Base-by-base conservation (phyloP, 495 filamentous ascomycete genomes). In the Penicillium flavigenum region DNA sequence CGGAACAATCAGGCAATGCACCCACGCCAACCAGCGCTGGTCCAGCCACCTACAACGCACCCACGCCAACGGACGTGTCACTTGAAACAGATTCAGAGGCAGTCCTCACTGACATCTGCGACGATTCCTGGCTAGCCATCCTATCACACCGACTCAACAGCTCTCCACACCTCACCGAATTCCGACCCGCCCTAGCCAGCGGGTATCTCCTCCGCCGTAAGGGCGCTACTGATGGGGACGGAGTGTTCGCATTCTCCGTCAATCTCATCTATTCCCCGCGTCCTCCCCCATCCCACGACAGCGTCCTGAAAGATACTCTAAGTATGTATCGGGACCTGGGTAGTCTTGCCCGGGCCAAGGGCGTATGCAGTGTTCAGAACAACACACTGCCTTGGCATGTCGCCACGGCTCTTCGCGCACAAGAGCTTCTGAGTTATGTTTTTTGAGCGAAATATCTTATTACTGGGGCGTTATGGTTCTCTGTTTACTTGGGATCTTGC, bases 301-400 rank as follows among this genome's bases (percentile, higher is more conserved):
- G 70, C 17, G 64, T 90, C 20, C 67, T 96, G 27, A 81, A 79
- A 62, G 91, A 96, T 58, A 82, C 88, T 53, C 68, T 96, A 57
- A 73, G 70, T n/a, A 84, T 86, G 74, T 96, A 91, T 71, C 74
- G 89, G 41, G 86, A 83, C n/a, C 68, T 98, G 55, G 86, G 83
- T 0, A 83, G 86, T 27, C 75, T 97, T 65, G 89, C 88, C 26
- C 80, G 86, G 53, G 81, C 83, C 27, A 81, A 86, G 58, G 88
- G 89, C 4, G 77, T 88, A 43, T 77, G 84, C 49, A 82, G 85
- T 46, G 76, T 78, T 19, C 84, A 84, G 46, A 72, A 69, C 24
- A 86, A 87, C 56, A 80, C 86, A 0, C 67, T 92, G 61, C 92
- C 92, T 22, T 93, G 89, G 88, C 92, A 97, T 79, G 79, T 97